phyloP scores from a whole-genome alignment of 441 rosid species.

The Rhodomyrtus psidioides region DNA sequence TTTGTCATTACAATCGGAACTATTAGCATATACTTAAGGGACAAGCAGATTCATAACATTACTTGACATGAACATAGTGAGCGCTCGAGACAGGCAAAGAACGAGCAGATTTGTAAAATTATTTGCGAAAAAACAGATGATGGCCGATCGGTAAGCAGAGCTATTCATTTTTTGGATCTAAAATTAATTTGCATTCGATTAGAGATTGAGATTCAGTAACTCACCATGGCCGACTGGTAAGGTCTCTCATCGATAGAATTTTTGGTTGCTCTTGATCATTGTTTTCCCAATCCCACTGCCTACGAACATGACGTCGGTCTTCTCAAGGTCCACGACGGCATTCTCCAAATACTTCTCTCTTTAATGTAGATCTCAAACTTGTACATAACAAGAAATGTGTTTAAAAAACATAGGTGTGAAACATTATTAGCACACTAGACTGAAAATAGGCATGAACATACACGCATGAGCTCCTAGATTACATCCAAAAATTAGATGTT shows the following conservation, averaged over 20 bases:
- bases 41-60: background rate
- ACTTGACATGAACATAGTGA: no score
- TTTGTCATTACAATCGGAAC: no score
- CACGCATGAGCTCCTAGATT: no score
- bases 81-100: no score
- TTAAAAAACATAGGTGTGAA: no score
- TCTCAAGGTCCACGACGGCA: background rate
- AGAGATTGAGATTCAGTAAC: background rate
- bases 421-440: no score
- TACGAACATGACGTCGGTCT: constrained; percentile 22
- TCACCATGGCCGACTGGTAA: background rate
- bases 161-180: no score
- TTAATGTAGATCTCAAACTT: background rate
- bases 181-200: background rate
- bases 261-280: background rate
- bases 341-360: background rate
- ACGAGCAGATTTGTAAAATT: no score
- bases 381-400: no score
- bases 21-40: background rate
- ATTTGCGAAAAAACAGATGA: background rate
- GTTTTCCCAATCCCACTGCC: background rate
- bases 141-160: background rate
- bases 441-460: no score
- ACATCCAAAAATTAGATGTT: no score
- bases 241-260: background rate